A percentile compares a stretch with the other conserved stretches of the same genome.
phyloP scores from a whole-genome alignment of 768 basidiomycete genomes.

The Calocera cornea region DNA sequence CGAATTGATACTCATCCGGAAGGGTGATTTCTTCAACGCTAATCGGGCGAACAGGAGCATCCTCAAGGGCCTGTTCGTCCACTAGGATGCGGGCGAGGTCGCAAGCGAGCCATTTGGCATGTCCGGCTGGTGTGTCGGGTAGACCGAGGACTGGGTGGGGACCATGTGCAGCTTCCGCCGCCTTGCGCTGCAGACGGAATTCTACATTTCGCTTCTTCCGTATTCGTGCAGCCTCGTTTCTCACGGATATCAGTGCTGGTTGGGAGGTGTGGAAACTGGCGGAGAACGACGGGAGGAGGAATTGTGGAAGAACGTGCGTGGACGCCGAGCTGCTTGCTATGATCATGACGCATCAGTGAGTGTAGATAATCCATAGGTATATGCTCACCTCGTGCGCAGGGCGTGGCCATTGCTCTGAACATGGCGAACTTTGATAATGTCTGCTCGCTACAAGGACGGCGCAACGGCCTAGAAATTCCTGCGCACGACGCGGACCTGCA shows the following conservation, averaged over 20 bases:
- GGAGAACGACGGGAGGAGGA: background rate
- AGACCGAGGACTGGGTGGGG: conserved; percentile 68
- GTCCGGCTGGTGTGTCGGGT: conserved; percentile 37
- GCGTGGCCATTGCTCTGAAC: background rate
- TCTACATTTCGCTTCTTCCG: conserved; percentile 21
- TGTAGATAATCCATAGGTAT: too few relatives aligned
- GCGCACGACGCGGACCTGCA: background rate
- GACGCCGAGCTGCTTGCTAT: background rate
- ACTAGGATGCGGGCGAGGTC: conserved; percentile 54
- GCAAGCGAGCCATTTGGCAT: conserved; percentile 51
- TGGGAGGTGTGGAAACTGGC: background rate
- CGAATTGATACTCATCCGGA: conserved; percentile 49
- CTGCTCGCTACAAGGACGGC: background rate
- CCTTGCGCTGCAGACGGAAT: conserved; percentile 33
- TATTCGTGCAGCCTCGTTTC: background rate
- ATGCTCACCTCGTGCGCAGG: background rate
- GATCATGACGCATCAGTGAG: background rate
- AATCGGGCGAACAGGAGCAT: background rate
- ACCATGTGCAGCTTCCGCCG: conserved; percentile 28
- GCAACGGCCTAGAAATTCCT: background rate
- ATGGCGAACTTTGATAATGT: background rate
- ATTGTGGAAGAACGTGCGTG: background rate
- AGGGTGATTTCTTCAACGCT: conserved; percentile 25
- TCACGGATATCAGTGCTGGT: background rate
- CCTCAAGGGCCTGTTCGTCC: conserved; percentile 35